Base-by-base conservation (phyloP, 768 basidiomycete species). In the Boletus reticulatus region DNA sequence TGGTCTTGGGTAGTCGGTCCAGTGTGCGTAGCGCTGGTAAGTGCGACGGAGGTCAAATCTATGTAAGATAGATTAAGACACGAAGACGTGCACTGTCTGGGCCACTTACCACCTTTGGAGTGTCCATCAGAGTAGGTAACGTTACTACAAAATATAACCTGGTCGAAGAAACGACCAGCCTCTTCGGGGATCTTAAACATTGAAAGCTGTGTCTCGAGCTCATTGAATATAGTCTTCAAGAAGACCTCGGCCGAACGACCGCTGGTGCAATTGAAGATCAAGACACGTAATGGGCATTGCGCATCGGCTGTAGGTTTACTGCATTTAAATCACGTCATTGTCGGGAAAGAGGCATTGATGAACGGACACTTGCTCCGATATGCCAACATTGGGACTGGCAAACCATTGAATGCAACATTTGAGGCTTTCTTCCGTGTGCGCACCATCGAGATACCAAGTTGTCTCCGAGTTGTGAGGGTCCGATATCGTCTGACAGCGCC, bases 211-310 rank as follows among this genome's bases (percentile, higher is more conserved):
- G 66, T 65, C 8, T 75, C 70, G 24, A 83, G 78, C 29, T 79
- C 80, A 1, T 77, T 71, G 43, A 86, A 71, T 19, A 96, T 77
- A 1, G 80, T 72, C 13, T 71, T 71, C 17, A 99, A 76, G 70
- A 99, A 89, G 0, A 76, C 71, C 20, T 79, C 69, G 2, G 92
- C 94, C 13, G 93, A 89, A 37, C 97, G 85, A 13, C 94, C 96
- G 50, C 79, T 85, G 3, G 94, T 97, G 73, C 94, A 98, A 71
- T 99, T 99, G 76, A 99, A 99, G 20, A 99, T 80, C 37, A 98
- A 76, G 4, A 92, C 73, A 22, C 92, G 83, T 24, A 58, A 65
- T 24, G 72, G 68, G 42, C 65, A 67, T 36, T 62, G 64, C 41
- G 42, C 27, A 44, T 58, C 72, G 27, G 60, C 50, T 55, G 56